Percentiles rank a stretch among this genome's conserved stretches.
Evolutionary conservation across 495 filamentous ascomycete genomes (phyloP).

Genomic region (Aspergillus nidulans): DNA sequence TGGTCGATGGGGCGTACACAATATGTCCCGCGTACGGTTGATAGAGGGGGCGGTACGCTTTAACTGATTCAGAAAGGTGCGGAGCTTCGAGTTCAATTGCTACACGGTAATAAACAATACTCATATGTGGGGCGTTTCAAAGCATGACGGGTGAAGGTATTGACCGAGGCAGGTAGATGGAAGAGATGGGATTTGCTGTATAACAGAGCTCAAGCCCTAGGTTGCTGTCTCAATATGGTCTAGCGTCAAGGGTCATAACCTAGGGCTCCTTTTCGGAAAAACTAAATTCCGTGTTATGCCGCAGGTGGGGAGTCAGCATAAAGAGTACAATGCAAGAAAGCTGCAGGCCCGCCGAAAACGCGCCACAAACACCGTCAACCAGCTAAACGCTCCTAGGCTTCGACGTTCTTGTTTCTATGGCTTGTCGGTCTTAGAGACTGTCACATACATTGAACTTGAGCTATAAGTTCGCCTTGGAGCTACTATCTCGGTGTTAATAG

Average conservation of each 20-base stretch:
- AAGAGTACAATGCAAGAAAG: slow-evolving; percentile 3
- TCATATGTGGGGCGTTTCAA: no score
- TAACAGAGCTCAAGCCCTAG: slow-evolving; percentile 27
- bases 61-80: background rate
- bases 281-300: slow-evolving; percentile 19
- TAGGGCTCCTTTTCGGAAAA: slow-evolving; percentile 30
- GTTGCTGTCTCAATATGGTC: slow-evolving; percentile 6
- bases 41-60: background rate
- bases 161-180: no score
- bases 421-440: background rate
- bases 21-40: background rate
- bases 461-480: slow-evolving; percentile 3
- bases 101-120: no score
- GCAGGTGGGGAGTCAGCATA: slow-evolving; percentile 26
- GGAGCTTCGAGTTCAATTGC: no score
- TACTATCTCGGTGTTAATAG: background rate
- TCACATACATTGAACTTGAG: slow-evolving; percentile 1
- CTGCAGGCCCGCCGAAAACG: background rate
- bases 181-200: background rate
- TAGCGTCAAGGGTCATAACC: slow-evolving; percentile 25
- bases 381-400: slow-evolving; percentile 4
- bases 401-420: background rate
- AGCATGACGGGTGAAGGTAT: background rate
- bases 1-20: background rate
- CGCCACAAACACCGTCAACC: background rate